Percentiles rank a stretch among this genome's conserved stretches.
These are phyloP conservation scores for Ophiostoma australiae DNA, from an alignment of 2,329 filamentous ascomycete genomes.

Conservation along the genomic window DNA sequence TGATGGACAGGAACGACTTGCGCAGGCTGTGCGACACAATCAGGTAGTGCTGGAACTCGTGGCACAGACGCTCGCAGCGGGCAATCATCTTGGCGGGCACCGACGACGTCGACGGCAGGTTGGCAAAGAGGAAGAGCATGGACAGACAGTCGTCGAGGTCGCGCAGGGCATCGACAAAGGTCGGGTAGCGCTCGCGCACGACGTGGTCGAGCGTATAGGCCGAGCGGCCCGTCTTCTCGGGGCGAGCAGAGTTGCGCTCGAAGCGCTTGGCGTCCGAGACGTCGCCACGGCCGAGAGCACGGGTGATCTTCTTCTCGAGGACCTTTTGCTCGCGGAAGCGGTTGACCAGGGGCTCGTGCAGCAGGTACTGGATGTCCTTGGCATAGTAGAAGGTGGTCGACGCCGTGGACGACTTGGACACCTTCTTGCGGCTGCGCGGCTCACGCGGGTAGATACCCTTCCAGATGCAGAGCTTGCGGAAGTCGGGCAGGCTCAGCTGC, in stretches of 20 bases:
- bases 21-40: slow-evolving; percentile 86
- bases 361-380: slow-evolving; percentile 96
- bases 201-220: slow-evolving; percentile 92
- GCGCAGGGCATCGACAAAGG: slow-evolving; percentile 87
- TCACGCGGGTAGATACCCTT: slow-evolving; percentile 98
- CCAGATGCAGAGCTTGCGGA: slow-evolving; percentile 98
- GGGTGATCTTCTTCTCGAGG: slow-evolving; percentile 94
- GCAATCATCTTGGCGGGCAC: slow-evolving; percentile 95
- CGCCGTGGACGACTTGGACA: slow-evolving; percentile 79
- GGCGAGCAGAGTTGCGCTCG: slow-evolving; percentile 76
- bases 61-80: slow-evolving; percentile 83
- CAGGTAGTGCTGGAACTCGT: slow-evolving; percentile 97
- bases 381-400: slow-evolving; percentile 89
- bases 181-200: slow-evolving; percentile 95
- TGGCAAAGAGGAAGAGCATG: slow-evolving; percentile 96
- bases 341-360: slow-evolving; percentile 87
- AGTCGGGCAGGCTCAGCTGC: slow-evolving; percentile 94
- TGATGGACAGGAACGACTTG: slow-evolving; percentile 97
- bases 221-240: slow-evolving; percentile 87
- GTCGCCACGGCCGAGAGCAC: slow-evolving; percentile 86
- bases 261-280: slow-evolving; percentile 80
- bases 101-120: slow-evolving; percentile 80
- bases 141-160: slow-evolving; percentile 96
- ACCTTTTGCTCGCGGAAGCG: slow-evolving; percentile 98
- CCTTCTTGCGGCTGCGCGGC: slow-evolving; percentile 95